A percentile compares a stretch with the other conserved stretches of the same genome.
Conservation (phyloP, 1,284 basidiomycete species). For the Trichosporon sp. region DNA sequence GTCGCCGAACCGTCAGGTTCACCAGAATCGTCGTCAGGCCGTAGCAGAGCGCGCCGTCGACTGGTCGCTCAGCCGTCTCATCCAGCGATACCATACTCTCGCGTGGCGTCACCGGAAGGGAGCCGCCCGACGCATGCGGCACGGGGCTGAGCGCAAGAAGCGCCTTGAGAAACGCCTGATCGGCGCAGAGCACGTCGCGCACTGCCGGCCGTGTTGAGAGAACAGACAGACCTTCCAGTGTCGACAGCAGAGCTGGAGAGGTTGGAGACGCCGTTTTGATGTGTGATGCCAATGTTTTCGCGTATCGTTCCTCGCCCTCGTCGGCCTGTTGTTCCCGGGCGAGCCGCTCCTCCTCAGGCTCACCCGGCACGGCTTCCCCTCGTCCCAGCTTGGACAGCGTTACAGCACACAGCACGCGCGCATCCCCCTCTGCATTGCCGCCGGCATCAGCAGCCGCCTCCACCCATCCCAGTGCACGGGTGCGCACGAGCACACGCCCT, state of each 20-base stretch:
- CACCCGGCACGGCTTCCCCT: constrained; percentile 55
- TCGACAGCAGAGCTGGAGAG: constrained; percentile 52
- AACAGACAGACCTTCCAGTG: constrained; percentile 77
- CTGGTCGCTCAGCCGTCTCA: constrained; percentile 19
- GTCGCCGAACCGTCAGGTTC: constrained; percentile 68
- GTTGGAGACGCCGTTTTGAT: constrained; percentile 38
- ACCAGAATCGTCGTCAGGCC: constrained; percentile 68
- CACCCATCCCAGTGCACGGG: constrained; percentile 47
- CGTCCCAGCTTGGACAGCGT: constrained; percentile 71
- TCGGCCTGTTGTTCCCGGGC: constrained; percentile 21
- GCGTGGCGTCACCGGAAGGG: constrained; percentile 55
- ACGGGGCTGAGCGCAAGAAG: constrained; percentile 56
- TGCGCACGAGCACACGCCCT: constrained; percentile 60
- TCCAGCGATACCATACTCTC: constrained; percentile 28
- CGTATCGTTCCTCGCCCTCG: constrained; percentile 54
- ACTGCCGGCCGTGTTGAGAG: constrained; percentile 63
- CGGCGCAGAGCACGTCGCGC: constrained; percentile 62
- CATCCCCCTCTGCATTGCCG: constrained; percentile 32
- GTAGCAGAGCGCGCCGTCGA: constrained; percentile 58
- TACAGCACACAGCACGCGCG: constrained; percentile 58
- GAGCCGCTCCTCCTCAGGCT: constrained; percentile 39
- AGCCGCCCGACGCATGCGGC: constrained; percentile 40
- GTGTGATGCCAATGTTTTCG: constrained; percentile 58
- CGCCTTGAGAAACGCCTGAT: constrained; percentile 58
- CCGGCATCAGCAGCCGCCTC: constrained; percentile 46